phyloP scores from a whole-genome alignment of 2,329 filamentous ascomycete genomes.

The Hyphodiscus sp. region DNA sequence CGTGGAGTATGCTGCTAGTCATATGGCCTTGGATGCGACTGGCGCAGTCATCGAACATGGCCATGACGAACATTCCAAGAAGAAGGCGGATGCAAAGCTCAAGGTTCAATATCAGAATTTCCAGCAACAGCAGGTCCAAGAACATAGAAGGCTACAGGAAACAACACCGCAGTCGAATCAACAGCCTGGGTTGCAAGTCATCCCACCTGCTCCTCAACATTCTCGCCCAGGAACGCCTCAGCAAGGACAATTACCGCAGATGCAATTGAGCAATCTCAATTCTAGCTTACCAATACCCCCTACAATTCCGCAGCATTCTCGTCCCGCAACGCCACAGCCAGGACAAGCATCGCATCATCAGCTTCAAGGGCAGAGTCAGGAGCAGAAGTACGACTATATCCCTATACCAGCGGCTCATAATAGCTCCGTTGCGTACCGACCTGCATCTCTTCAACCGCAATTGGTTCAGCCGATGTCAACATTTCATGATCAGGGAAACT shows the following conservation, averaged over 20 bases:
- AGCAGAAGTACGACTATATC: conserved; percentile 13
- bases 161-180: conserved; percentile 1
- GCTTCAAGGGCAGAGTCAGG: conserved; percentile 3
- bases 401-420: conserved; percentile 1
- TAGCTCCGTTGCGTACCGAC: not conserved
- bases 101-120: conserved; percentile 31
- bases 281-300: not conserved
- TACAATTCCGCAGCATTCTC: not conserved
- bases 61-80: conserved; percentile 31
- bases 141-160: conserved; percentile 22
- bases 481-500: not conserved
- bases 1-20: conserved; percentile 31
- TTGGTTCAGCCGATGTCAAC: not conserved
- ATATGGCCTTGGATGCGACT: conserved; percentile 33
- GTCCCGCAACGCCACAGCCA: not conserved
- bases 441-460: conserved; percentile 6
- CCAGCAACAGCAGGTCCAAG: conserved; percentile 24
- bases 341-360: conserved; percentile 1
- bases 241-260: not conserved
- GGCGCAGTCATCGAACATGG: conserved; percentile 33
- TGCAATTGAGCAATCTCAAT: not conserved
- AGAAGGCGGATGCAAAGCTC: conserved; percentile 31
- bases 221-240: conserved; percentile 2
- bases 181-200: conserved; percentile 2
- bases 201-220: not conserved